phyloP scores from a whole-genome alignment of 1,139 yeast species.

The Kodamaea derodonti region DNA sequence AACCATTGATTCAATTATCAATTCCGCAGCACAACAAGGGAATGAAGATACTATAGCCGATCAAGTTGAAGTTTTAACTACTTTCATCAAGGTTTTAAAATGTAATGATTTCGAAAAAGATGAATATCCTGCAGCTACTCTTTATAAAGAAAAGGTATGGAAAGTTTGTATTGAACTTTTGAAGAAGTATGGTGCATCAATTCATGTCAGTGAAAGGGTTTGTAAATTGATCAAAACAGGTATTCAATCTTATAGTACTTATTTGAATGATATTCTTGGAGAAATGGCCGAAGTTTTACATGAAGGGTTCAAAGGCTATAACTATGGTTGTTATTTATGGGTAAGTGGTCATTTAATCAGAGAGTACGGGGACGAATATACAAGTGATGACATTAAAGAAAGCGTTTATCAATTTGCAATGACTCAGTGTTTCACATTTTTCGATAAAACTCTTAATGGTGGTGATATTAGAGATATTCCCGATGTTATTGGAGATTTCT shows the following conservation, averaged over 20 bases:
- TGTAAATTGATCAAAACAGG: constrained; percentile 66
- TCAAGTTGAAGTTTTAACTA: constrained; percentile 68
- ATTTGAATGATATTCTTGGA: constrained; percentile 58
- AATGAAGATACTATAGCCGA: constrained; percentile 47
- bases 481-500: constrained; percentile 84
- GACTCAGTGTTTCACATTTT: constrained; percentile 42
- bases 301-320: constrained; percentile 64
- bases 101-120: constrained; percentile 31
- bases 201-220: constrained; percentile 68
- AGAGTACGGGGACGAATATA: constrained; percentile 67
- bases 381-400: constrained; percentile 31
- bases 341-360: constrained; percentile 81
- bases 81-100: constrained; percentile 61
- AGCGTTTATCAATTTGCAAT: constrained; percentile 48
- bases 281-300: constrained; percentile 61
- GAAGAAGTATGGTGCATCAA: constrained; percentile 49
- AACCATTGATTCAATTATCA: constrained; percentile 46
- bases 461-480: constrained; percentile 47
- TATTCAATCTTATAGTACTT: constrained; percentile 66
- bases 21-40: background rate
- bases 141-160: constrained; percentile 54
- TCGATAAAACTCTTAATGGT: constrained; percentile 20
- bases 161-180: constrained; percentile 53
- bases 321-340: constrained; percentile 85
- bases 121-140: constrained; percentile 53